A percentile compares a stretch with the other conserved stretches of the same genome.
Conservation (phyloP, 371 early-diverging fungal species). For the Mortierella sp. region DNA sequence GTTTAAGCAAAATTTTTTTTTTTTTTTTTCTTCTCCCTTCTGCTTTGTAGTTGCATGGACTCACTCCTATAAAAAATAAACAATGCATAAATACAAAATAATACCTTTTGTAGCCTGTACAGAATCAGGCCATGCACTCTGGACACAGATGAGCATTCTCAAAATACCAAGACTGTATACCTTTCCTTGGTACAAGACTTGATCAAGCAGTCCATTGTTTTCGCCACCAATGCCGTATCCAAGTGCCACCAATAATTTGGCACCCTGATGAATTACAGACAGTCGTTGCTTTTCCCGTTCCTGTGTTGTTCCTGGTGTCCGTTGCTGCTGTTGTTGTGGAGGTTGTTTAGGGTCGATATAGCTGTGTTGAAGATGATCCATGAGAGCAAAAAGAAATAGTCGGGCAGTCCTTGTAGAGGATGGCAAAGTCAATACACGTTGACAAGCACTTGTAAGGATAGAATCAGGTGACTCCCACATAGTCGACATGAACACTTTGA, state of each 20-base stretch:
- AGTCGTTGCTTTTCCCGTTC: not conserved
- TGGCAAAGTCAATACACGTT: slow-evolving; percentile 2
- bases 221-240: slow-evolving; percentile 21
- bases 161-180: slow-evolving; percentile 19
- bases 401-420: slow-evolving; percentile 10
- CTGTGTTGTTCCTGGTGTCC: too few relatives aligned
- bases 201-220: slow-evolving; percentile 11
- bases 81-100: not conserved
- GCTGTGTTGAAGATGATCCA: slow-evolving; percentile 18
- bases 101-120: slow-evolving; percentile 23
- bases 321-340: not conserved
- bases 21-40: too few relatives aligned
- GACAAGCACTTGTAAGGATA: slow-evolving; percentile 8
- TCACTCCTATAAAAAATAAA: not conserved
- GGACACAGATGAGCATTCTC: slow-evolving; percentile 38
- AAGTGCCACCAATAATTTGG: slow-evolving; percentile 15
- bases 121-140: slow-evolving; percentile 42
- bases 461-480: slow-evolving; percentile 21
- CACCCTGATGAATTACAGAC: slow-evolving; percentile 18
- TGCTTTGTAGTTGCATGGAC: not conserved
- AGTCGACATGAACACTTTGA: slow-evolving; percentile 13
- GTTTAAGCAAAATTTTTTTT: too few relatives aligned
- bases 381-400: slow-evolving; percentile 12
- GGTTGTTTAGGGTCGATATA: slow-evolving; percentile 8
- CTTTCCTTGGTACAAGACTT: slow-evolving; percentile 27